Evolutionary conservation across 371 early-diverging fungal species (phyloP).

Genomic region (Parasitella parasitica): DNA sequence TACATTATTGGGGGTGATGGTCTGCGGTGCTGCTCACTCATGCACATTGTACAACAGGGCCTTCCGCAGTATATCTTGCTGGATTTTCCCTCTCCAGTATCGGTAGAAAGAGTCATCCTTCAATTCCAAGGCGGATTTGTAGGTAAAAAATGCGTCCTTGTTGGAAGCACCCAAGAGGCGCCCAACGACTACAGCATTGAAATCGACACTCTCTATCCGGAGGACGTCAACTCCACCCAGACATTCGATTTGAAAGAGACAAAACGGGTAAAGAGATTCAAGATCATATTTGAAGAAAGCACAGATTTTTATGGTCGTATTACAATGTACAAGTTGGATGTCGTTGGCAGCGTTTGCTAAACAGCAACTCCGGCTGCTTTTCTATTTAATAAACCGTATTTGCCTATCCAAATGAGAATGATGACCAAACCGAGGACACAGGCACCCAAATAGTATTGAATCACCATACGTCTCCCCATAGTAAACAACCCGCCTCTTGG

Average conservation of each 20-base stretch:
- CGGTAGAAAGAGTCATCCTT: constrained; percentile 46
- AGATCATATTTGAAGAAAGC: constrained; percentile 73
- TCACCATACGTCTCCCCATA: constrained; percentile 47
- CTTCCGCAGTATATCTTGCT: constrained; percentile 79
- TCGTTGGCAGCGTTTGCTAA: constrained; percentile 45
- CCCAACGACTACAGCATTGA: constrained; percentile 51
- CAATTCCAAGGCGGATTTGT: constrained; percentile 96
- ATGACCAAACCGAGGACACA: constrained; percentile 43
- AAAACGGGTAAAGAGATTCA: constrained; percentile 43
- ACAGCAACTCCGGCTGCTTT: constrained; percentile 30
- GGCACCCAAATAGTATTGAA: constrained; percentile 47
- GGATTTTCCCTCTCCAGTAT: constrained; percentile 64
- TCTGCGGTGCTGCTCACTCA: background rate
- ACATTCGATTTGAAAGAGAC: constrained; percentile 22
- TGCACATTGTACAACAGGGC: constrained; percentile 48
- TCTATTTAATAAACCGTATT: constrained; percentile 43
- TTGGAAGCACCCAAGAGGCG: constrained; percentile 24
- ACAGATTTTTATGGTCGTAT: constrained; percentile 92
- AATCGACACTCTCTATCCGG: constrained; percentile 57
- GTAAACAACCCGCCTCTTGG: constrained; percentile 38
- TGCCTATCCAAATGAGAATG: constrained; percentile 48
- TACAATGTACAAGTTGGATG: constrained; percentile 77
- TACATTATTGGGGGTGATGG: background rate
- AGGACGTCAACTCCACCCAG: constrained; percentile 64
- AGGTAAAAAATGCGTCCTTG: constrained; percentile 67